These are phyloP conservation scores for Tylopilus felleus DNA, from an alignment of 768 basidiomycete species.

Conservation along the genomic window DNA sequence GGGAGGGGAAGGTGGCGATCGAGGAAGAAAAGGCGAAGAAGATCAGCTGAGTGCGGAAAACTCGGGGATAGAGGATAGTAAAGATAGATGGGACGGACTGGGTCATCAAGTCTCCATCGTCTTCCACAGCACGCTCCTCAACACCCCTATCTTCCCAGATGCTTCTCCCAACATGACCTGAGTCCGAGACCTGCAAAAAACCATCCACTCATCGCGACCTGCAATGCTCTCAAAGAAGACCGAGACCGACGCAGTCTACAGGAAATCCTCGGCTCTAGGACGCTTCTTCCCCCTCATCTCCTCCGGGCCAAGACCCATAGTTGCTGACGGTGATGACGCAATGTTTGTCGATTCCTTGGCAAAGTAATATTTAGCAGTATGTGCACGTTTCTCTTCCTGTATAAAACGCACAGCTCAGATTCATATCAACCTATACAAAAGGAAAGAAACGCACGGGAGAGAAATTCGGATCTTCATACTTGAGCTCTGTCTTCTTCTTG, in stretches of 20 bases:
- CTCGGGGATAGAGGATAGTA: slow-evolving; percentile 21
- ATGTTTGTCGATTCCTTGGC: slow-evolving; percentile 39
- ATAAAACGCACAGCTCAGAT: background rate
- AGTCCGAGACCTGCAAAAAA: slow-evolving; percentile 31
- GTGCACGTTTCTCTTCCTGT: slow-evolving; percentile 78
- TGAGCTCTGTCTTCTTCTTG: slow-evolving; percentile 73
- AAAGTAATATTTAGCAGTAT: slow-evolving; percentile 59
- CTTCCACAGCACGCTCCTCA: background rate
- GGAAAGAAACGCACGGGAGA: slow-evolving; percentile 53
- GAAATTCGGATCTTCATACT: slow-evolving; percentile 76
- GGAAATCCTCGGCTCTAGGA: slow-evolving; percentile 82
- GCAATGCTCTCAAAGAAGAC: slow-evolving; percentile 26
- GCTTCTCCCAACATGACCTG: slow-evolving; percentile 15
- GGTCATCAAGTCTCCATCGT: slow-evolving; percentile 32
- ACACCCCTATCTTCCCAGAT: background rate
- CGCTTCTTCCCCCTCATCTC: slow-evolving; percentile 80
- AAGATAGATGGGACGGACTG: slow-evolving; percentile 37
- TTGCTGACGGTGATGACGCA: slow-evolving; percentile 18
- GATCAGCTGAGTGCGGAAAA: slow-evolving; percentile 28
- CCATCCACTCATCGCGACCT: slow-evolving; percentile 30
- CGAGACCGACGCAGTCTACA: slow-evolving; percentile 42
- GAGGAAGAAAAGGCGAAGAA: slow-evolving; percentile 8
- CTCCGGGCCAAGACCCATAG: slow-evolving; percentile 37
- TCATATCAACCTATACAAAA: background rate
- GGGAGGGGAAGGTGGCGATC: slow-evolving; percentile 12